Conservation (phyloP, 768 basidiomycete species). For the Scleroderma bovista region DNA sequence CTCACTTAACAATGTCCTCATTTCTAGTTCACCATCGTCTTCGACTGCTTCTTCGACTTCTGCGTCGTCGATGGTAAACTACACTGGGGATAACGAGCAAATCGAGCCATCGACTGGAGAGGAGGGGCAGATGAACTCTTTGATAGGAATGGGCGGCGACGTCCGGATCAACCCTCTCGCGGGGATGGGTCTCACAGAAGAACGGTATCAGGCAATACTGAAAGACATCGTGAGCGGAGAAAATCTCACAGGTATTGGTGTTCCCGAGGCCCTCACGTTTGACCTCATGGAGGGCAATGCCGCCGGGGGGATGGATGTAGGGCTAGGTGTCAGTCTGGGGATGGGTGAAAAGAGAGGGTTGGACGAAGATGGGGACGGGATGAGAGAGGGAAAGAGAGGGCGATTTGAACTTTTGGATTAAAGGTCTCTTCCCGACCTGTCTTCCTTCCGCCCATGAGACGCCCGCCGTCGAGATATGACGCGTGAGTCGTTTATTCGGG, state of each 20-base stretch:
- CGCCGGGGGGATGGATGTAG: conserved; percentile 7
- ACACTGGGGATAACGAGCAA: conserved; percentile 9
- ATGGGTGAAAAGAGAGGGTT: conserved; percentile 33
- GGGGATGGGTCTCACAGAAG: conserved; percentile 83
- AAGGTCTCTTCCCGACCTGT: conserved; percentile 5
- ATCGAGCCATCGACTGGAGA: neutral
- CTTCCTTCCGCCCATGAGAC: no score
- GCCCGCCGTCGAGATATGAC: no score
- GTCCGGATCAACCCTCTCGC: conserved; percentile 76
- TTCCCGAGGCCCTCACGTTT: conserved; percentile 22
- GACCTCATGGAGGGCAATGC: conserved; percentile 6
- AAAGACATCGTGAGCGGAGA: conserved; percentile 68
- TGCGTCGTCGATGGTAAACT: conserved; percentile 25
- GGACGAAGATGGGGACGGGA: conserved; percentile 33
- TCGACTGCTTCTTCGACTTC: neutral
- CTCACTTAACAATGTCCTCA: conserved; percentile 51
- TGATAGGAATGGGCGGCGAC: conserved; percentile 42
- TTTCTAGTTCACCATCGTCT: conserved; percentile 34
- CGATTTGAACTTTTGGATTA: conserved; percentile 59
- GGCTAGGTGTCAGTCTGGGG: conserved; percentile 11
- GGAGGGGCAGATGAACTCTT: neutral
- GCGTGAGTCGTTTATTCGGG: neutral
- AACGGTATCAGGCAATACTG: conserved; percentile 79
- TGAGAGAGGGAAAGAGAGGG: conserved; percentile 48
- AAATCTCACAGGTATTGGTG: conserved; percentile 42